A percentile compares a stretch with the other conserved stretches of the same genome.
Evolutionary conservation across 75 land plant genomes (phyloP).

Genomic region (Azolla pinnata): DNA sequence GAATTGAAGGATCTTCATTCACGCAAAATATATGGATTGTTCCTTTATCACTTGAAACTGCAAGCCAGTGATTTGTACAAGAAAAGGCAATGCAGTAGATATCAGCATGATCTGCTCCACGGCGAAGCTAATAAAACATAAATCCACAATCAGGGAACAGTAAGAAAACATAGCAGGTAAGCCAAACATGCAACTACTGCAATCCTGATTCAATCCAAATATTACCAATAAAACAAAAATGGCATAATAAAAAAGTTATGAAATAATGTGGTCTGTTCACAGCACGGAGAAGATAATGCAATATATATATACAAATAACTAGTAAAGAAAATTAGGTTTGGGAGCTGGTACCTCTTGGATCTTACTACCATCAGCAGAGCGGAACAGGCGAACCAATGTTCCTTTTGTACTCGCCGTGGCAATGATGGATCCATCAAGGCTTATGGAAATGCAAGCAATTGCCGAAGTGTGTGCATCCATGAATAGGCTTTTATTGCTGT

Average conservation of each 20-base stretch:
- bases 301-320: too few relatives aligned
- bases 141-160: too few relatives aligned
- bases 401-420: slow-evolving; percentile 73
- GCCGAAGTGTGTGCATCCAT: slow-evolving; percentile 54
- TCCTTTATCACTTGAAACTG: slow-evolving; percentile 21
- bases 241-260: too few relatives aligned
- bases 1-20: not conserved
- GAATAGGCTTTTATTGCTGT: slow-evolving; percentile 25
- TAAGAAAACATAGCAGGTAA: too few relatives aligned
- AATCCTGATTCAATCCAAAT: too few relatives aligned
- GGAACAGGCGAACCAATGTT: slow-evolving; percentile 56
- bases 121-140: too few relatives aligned
- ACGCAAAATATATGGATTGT: slow-evolving; percentile 14
- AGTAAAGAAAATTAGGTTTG: too few relatives aligned
- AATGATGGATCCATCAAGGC: slow-evolving; percentile 38
- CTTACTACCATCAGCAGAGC: slow-evolving; percentile 47
- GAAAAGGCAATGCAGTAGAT: slow-evolving; percentile 20
- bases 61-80: slow-evolving; percentile 7
- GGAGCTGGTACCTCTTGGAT: slow-evolving; percentile 88
- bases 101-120: slow-evolving; percentile 10
- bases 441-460: slow-evolving; percentile 54
- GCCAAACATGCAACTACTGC: too few relatives aligned
- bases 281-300: too few relatives aligned
- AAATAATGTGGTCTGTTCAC: too few relatives aligned
- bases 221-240: too few relatives aligned